Evolutionary conservation across 495 filamentous ascomycete species (phyloP).

Genomic region (Daldinia concentrica): DNA sequence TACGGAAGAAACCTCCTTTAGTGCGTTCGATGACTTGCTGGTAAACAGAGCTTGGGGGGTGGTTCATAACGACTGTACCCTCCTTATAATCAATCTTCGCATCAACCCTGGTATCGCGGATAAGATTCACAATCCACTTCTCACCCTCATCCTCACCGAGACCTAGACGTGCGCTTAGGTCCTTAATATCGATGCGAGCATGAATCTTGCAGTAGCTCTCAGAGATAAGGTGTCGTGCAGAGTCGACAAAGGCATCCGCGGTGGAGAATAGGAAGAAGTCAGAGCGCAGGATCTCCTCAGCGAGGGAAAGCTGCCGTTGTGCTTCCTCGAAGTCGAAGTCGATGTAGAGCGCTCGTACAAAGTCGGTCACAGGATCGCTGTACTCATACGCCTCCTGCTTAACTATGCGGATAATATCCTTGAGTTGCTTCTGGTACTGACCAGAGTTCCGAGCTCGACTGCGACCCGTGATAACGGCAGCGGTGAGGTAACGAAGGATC

Average conservation of each 20-base stretch:
- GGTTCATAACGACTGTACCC: conserved; percentile 99
- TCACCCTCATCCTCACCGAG: conserved; percentile 93
- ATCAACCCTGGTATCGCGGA: conserved; percentile 95
- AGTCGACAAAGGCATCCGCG: conserved; percentile 91
- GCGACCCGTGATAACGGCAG: conserved; percentile 95
- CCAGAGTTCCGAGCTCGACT: conserved; percentile 81
- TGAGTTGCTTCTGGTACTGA: conserved; percentile 95
- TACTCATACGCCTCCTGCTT: conserved; percentile 98
- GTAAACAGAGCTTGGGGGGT: conserved; percentile 96
- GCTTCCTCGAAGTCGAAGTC: conserved; percentile 99
- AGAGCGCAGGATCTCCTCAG: conserved; percentile 87
- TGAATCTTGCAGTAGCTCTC: conserved; percentile 99
- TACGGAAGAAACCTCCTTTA: conserved; percentile 92
- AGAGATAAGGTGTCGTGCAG: conserved; percentile 93
- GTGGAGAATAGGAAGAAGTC: conserved; percentile 94
- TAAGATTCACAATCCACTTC: conserved; percentile 99
- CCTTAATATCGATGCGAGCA: conserved; percentile 96
- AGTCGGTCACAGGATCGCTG: conserved; percentile 92
- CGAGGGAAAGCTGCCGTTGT: conserved; percentile 87
- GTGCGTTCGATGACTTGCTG: conserved; percentile 98
- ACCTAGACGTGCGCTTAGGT: conserved; percentile 88
- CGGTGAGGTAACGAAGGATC: conserved; percentile 93
- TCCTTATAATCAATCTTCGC: conserved; percentile 99
- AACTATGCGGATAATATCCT: conserved; percentile 93
- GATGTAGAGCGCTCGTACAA: conserved; percentile 93